Evolutionary conservation across 1,284 basidiomycete species (phyloP).

Genomic region (Psilocybe mexicana): DNA sequence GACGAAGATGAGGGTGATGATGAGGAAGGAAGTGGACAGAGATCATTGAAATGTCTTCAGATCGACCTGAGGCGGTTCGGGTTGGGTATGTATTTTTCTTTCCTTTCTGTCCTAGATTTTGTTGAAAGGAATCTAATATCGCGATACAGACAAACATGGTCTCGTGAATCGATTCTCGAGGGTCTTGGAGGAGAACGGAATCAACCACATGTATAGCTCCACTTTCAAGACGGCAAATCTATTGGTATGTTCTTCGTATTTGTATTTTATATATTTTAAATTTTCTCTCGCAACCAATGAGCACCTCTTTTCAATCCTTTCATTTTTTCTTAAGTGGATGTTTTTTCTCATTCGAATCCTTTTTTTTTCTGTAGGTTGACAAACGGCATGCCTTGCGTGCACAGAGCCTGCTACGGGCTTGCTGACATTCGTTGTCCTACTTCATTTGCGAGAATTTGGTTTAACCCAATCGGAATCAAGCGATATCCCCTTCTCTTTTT

Average conservation of each 20-base stretch:
- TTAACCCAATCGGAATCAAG: no score
- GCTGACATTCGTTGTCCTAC: conserved; percentile 23
- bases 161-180: conserved; percentile 76
- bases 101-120: neutral
- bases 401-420: conserved; percentile 43
- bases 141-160: conserved; percentile 63
- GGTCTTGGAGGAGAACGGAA: conserved; percentile 66
- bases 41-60: conserved; percentile 62
- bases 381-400: conserved; percentile 45
- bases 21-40: conserved; percentile 22
- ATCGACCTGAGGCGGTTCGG: conserved; percentile 71
- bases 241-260: conserved; percentile 45
- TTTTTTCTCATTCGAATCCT: no score
- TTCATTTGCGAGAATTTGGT: no score
- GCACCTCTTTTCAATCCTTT: neutral
- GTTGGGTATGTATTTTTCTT: conserved; percentile 46
- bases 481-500: no score
- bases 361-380: neutral
- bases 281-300: conserved; percentile 32
- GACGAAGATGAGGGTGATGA: conserved; percentile 39
- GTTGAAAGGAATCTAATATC: neutral
- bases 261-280: conserved; percentile 17
- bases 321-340: neutral
- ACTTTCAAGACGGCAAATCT: conserved; percentile 85
- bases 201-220: conserved; percentile 84